A percentile compares a stretch with the other conserved stretches of the same genome.
These are phyloP conservation scores for Beta lomatogona DNA, from an alignment of 179 eudicot species.

Conservation along the genomic window DNA sequence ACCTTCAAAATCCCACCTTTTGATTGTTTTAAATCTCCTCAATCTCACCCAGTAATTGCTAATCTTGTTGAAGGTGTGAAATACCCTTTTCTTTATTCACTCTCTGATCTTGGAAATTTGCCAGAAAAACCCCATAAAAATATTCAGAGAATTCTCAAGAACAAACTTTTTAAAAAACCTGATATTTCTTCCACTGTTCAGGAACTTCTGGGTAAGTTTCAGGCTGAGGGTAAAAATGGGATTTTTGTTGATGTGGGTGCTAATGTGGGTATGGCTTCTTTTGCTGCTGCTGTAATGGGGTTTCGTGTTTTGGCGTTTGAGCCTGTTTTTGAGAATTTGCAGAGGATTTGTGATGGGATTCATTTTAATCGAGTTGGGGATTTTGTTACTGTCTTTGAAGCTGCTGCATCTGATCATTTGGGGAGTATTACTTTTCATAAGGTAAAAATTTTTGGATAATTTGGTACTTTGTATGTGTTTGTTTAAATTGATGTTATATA, in stretches of 20 bases:
- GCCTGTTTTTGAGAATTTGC: constrained; percentile 95
- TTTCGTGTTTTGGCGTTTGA: constrained; percentile 79
- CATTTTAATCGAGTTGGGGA: constrained; percentile 72
- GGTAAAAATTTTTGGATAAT: constrained; percentile 35
- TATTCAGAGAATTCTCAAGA: constrained; percentile 69
- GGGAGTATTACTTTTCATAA: constrained; percentile 89
- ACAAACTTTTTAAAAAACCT: constrained; percentile 70
- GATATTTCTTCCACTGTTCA: constrained; percentile 78
- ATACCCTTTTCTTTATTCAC: constrained; percentile 68
- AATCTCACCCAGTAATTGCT: constrained; percentile 83
- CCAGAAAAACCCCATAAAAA: constrained; percentile 96
- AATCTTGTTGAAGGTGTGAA: constrained; percentile 72
- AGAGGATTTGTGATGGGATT: constrained; percentile 94
- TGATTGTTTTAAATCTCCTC: constrained; percentile 66
- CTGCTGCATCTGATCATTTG: constrained; percentile 78
- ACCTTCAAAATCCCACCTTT: constrained; percentile 56
- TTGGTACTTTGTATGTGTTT: neutral
- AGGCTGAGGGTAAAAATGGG: constrained; percentile 49
- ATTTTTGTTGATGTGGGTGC: constrained; percentile 89
- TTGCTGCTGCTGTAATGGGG: constrained; percentile 93
- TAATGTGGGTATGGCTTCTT: constrained; percentile 95
- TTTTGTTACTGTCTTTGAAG: constrained; percentile 77
- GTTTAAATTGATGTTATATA: neutral
- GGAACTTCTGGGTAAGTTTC: constrained; percentile 55
- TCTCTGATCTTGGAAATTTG: constrained; percentile 69